Conservation (phyloP, 371 early-diverging fungal genomes). For the Rhizopus microsporus region DNA sequence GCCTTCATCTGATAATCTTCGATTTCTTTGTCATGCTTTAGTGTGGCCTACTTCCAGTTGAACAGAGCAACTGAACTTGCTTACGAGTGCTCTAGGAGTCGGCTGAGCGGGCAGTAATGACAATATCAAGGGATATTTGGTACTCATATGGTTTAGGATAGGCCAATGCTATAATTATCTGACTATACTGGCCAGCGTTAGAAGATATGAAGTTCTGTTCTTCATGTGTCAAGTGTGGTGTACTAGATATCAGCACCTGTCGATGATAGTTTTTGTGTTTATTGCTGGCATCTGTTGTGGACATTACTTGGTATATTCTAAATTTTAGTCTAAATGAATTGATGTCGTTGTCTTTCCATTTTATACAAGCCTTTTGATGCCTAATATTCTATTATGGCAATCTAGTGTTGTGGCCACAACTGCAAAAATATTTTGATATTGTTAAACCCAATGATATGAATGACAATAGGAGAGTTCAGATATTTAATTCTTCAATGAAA, state of each 20-base stretch:
- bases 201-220: slow-evolving; percentile 6
- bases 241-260: neutral
- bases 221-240: slow-evolving; percentile 1
- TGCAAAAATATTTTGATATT: no score
- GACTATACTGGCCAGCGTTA: neutral
- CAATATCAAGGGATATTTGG: neutral
- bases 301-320: neutral
- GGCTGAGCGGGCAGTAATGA: slow-evolving; percentile 5
- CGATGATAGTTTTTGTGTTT: neutral
- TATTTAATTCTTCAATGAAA: no score
- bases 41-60: slow-evolving; percentile 5
- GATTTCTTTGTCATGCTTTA: slow-evolving; percentile 8
- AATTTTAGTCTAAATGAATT: no score
- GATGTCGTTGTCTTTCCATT: no score
- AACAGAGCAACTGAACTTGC: slow-evolving; percentile 4
- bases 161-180: slow-evolving; percentile 1
- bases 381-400: no score
- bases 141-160: neutral
- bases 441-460: no score
- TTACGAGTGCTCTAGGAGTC: neutral
- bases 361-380: no score
- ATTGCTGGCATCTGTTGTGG: neutral
- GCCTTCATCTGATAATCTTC: neutral
- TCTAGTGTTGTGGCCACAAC: no score
- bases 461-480: no score